Base-by-base conservation (phyloP, 1,139 yeast species). In the Hyphopichia wangnamkhiaoensis region DNA sequence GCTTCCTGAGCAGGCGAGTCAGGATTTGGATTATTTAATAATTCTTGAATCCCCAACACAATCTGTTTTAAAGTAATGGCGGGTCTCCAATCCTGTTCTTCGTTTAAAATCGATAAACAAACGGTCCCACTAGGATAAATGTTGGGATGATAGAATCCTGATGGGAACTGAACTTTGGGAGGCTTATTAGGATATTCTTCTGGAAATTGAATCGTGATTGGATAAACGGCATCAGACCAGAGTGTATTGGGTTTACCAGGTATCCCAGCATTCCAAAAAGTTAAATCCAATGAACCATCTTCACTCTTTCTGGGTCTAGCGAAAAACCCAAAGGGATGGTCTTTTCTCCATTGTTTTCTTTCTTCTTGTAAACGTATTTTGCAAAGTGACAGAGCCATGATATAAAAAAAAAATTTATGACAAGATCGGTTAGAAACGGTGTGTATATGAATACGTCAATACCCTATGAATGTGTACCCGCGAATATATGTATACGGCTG, bases 31-130 rank as follows among this genome's bases (percentile, higher is more conserved):
- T 82, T 76, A 54, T 86, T 89, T 48, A 94, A 72, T 42, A 94
- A 73, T 59, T 91, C 97, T 62, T 94, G 99, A 39, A 94, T 83
- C 8, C 98, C 99, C 48, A 90, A 68, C 3, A 87, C 82, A 43
- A 94, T 84, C 59, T 93, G 96, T 58, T 89, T 90, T 53, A 94
- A 68, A 13, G 96, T 89, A 48, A 93, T 84, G 8, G 97, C 96
- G 1, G 99, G 98, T 57, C 96, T 80, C 99, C 99, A 94, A 59
- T 89, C 98, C 61, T 91, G 95, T 38, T 85, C 94, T 61, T 93
- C 98, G 59, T 93, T 94, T 58, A 93, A 73, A 44, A 94, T 93
- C 39, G 95, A 84, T 36, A 93, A 76, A 64, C 98, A 93, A 30
- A 93, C 84, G 1, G 98, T 93, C 1, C 98, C 98, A 44, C 96